These are phyloP conservation scores for Noccaea bulbosa DNA, from an alignment of 345 rosid species.

Conservation along the genomic window DNA sequence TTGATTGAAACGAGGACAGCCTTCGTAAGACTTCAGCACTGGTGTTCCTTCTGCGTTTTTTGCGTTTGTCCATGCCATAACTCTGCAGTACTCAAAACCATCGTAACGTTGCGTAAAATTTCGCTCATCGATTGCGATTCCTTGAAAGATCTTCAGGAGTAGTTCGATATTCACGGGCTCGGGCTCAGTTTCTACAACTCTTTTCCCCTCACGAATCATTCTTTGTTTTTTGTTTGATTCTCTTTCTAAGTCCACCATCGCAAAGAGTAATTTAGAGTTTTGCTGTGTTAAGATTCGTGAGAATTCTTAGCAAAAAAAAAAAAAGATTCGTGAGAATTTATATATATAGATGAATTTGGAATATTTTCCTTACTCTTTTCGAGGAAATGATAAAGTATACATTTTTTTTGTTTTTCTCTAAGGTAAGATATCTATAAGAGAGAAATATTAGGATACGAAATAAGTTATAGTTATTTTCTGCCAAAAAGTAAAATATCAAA, in stretches of 20 bases:
- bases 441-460: too few species aligned
- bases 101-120: background rate
- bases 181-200: background rate
- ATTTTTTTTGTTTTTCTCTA: background rate
- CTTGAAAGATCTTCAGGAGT: background rate
- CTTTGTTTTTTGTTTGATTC: background rate
- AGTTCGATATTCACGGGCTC: background rate
- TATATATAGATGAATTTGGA: background rate
- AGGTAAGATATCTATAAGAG: background rate
- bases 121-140: background rate
- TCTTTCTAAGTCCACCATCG: background rate
- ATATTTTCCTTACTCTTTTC: background rate
- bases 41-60: background rate
- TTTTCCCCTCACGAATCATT: background rate
- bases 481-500: too few species aligned
- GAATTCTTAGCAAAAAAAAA: too few species aligned
- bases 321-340: background rate
- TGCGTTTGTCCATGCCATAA: conserved; percentile 3
- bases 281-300: background rate
- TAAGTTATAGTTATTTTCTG: too few species aligned
- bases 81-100: background rate
- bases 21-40: background rate
- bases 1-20: background rate
- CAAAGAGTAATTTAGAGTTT: background rate
- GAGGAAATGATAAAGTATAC: background rate